Evolutionary conservation across 352 stramenopile species (phyloP), one percentile per base, ranked within the genome.

Genomic region (Phytophthora lateralis): DNA sequence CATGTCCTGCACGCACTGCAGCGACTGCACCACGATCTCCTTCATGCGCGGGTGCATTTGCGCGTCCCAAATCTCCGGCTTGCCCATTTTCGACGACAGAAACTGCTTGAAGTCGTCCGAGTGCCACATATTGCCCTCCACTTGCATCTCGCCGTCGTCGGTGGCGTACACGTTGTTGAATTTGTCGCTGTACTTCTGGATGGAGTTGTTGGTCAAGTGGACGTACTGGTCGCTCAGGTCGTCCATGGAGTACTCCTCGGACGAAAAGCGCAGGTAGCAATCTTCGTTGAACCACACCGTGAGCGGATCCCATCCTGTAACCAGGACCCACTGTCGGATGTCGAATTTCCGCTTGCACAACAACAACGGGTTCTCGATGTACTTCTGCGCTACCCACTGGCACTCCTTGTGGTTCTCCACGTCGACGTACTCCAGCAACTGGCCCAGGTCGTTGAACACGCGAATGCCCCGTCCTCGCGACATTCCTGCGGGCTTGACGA

Each of bases 131-230:
- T 94, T 91, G 43, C 79, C 78, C 32, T 88, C 72, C 21, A 90
- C 66, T 9, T 67, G 63, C 63, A 88, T 81, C 41, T 72, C 69
- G 26, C 80, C 83, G 56, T 91, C 82, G 12, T 82, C 78, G 2
- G 81, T 90, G 2, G 69, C 65, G 59, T 93, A 92, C 12, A 84
- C 75, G 46, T 90, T 72, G 55, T 93, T 63, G 58, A 97, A 98
- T 50, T 96, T 95, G 59, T 96, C 81, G 46, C 75, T 91, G 63
- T 96, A 84, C 75, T 98, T 98, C 61, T 92, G 85, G 63, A 98
- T 97, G 43, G 77, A 96, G 76, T 98, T 98, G 75, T 98, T 98
- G 29, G 93, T 96, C 34, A 98, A 63, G 67, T 98, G 93, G 46
- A 98, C 85, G 77, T 95, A 97, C 55, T 82, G 73, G 63, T 98